phyloP scores from a whole-genome alignment of 177 flowering plant species.

The Vitis hybrid region DNA sequence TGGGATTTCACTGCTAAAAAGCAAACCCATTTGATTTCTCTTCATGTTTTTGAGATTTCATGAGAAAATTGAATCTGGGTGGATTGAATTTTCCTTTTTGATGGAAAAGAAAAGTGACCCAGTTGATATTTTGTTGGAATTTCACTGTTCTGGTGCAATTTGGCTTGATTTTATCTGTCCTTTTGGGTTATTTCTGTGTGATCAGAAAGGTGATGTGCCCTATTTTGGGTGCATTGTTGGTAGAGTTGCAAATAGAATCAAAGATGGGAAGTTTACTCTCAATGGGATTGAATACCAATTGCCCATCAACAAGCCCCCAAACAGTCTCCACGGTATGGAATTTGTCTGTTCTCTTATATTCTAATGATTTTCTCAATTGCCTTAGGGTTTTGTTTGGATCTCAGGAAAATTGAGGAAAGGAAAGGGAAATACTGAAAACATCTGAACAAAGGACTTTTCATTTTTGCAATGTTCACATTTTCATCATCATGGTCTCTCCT shows the following conservation, averaged over 20 bases:
- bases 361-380: too few species aligned
- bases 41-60: neutral
- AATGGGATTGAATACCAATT: constrained; percentile 63
- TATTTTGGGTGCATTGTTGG: constrained; percentile 96
- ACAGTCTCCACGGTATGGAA: constrained; percentile 84
- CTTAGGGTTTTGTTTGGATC: too few species aligned
- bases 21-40: too few species aligned
- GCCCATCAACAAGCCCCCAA: constrained; percentile 83
- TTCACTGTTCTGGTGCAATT: too few species aligned
- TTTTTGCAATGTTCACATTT: too few species aligned
- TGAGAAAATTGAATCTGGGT: neutral
- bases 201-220: constrained; percentile 69
- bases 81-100: neutral
- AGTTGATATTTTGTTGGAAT: too few species aligned
- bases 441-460: too few species aligned
- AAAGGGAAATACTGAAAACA: too few species aligned
- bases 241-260: constrained; percentile 90
- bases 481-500: too few species aligned
- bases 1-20: too few species aligned
- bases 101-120: too few species aligned
- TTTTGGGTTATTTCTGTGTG: constrained; percentile 3
- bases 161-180: neutral
- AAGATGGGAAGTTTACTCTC: constrained; percentile 77
- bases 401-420: too few species aligned
- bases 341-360: neutral